Percentiles rank a stretch among this genome's conserved stretches.
Conservation (phyloP, 2,329 filamentous ascomycete genomes). For the Diaporthe aspalathi region DNA sequence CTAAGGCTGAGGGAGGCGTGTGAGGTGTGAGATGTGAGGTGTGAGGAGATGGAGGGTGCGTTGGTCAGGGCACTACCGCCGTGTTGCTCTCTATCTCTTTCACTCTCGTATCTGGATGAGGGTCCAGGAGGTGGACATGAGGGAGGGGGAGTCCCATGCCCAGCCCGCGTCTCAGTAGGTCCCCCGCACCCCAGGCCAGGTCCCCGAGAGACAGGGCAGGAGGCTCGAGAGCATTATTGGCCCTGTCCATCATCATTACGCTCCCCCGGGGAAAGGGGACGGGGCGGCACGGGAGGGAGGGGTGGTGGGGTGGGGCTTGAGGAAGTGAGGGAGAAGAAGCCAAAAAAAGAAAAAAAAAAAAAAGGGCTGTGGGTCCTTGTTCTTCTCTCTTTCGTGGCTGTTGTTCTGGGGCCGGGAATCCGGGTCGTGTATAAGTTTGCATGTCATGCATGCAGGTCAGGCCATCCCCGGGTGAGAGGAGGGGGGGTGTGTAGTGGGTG, state of each 20-base stretch:
- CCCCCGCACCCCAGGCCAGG: conserved; percentile 27
- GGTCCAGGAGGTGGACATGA: too few species aligned
- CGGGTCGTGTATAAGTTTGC: background rate
- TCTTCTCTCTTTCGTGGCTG: conserved; percentile 3
- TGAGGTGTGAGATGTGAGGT: conserved; percentile 10
- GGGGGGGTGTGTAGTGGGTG: too few species aligned
- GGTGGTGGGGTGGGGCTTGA: too few species aligned
- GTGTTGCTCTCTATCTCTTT: too few species aligned
- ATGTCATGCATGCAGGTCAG: conserved; percentile 27
- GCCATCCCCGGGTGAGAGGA: conserved; percentile 1
- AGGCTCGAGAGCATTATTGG: conserved; percentile 31
- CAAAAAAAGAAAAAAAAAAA: too few species aligned
- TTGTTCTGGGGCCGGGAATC: background rate
- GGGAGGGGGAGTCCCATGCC: background rate
- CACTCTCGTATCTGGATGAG: conserved; percentile 11
- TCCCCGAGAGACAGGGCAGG: conserved; percentile 29
- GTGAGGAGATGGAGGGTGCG: background rate
- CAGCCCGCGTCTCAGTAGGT: conserved; percentile 27
- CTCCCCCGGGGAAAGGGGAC: too few species aligned
- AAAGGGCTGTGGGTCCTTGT: background rate
- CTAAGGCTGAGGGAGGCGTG: conserved; percentile 27
- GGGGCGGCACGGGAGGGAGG: too few species aligned
- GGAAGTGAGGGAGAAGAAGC: background rate
- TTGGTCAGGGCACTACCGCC: background rate
- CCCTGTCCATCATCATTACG: background rate